Evolutionary conservation across 495 filamentous ascomycete species (phyloP).

Genomic region (Bryoglossum gracile): DNA sequence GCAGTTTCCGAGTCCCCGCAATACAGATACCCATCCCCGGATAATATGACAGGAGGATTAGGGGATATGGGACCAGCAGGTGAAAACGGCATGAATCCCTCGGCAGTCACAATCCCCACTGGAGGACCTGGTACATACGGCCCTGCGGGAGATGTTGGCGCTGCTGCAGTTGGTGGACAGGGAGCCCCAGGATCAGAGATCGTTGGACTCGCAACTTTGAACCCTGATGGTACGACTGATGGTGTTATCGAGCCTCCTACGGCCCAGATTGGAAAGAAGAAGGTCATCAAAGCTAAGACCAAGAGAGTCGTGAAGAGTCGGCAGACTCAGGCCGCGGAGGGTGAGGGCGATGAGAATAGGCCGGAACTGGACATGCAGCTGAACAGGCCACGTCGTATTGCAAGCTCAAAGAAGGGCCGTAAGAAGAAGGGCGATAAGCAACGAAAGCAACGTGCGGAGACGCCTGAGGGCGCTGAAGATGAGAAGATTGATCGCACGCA

Average conservation of each 20-base stretch:
- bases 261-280: constrained; percentile 23
- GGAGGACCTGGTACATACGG: neutral
- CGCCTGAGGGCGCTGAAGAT: constrained; percentile 71
- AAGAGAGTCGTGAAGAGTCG: no score
- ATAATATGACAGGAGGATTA: neutral
- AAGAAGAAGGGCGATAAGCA: constrained; percentile 26
- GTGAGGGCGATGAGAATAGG: constrained; percentile 19
- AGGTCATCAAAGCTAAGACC: constrained; percentile 7
- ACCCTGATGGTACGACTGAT: constrained; percentile 23
- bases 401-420: neutral
- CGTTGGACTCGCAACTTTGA: constrained; percentile 17
- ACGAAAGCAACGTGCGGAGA: constrained; percentile 41
- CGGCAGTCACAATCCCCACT: no score
- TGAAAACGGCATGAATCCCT: no score
- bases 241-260: no score
- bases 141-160: constrained; percentile 7
- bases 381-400: constrained; percentile 4
- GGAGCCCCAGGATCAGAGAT: constrained; percentile 12
- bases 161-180: neutral
- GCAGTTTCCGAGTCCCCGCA: neutral
- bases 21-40: constrained; percentile 11
- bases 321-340: constrained; percentile 18
- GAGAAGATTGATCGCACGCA: constrained; percentile 59
- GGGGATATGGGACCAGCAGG: constrained; percentile 11
- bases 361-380: constrained; percentile 16